Evolutionary conservation across 148 eudicot genomes (phyloP), one percentile per base, ranked within the genome.

Genomic region (Camellia sinensis): DNA sequence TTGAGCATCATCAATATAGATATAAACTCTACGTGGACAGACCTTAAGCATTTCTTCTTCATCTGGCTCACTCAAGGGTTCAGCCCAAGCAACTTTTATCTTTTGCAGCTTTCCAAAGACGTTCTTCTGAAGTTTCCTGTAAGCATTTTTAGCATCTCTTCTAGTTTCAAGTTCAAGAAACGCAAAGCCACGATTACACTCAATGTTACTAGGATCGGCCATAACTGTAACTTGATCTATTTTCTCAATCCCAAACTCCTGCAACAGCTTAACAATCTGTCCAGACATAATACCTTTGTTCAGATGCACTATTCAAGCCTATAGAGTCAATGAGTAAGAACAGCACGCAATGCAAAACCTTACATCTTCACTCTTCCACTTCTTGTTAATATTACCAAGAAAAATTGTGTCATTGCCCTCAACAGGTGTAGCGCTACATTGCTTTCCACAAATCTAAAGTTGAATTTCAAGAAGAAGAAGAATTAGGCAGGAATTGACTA

Each of bases 11-110:
- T 48, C 37, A 50, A 72, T 2, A 17, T 11, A 71, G 37, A 45
- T 19, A 19, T 19, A 64, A 21, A 50, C 52, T 37, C 7, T 3
- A 65, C 56, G 44, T 53, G 53, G 29, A 81, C 84, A 80, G n/a
- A 90, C 96, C 89, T 89, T 90, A 6, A 73, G 86, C 71, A 87
- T 75, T 78, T 92, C 93, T 84, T 86, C 85, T 84, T 90, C 90
- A 80, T 84, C 87, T 50, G 87, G 85, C 81, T 89, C 93, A 75
- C 53, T 86, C 77, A 91, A 83, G 15, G 91, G 91, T 57, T 86
- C 87, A 72, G 96, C 96, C 96, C 96, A 92, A 76, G 82, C 87
- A 84, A 90, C 90, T 76, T 87, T 89, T 81, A 90, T 71, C 22
- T 73, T 85, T 62, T 61, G 53, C 67, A 84, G 64, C 80, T 80